Base-by-base conservation (phyloP, 2,329 filamentous ascomycete genomes). In the Cyanodermella asteris region DNA sequence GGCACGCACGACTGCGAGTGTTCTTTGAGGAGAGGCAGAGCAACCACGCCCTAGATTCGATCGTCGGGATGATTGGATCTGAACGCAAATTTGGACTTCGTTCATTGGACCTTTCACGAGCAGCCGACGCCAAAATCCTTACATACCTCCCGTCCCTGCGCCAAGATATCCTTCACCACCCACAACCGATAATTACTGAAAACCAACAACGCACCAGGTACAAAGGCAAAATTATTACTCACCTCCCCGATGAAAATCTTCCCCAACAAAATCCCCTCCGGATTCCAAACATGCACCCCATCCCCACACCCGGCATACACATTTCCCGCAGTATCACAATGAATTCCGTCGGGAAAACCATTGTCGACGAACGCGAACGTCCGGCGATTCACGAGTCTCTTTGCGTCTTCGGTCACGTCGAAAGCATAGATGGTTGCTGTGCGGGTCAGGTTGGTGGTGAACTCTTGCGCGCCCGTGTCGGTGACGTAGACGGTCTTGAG, bases 401-500 rank as follows among this genome's bases (percentile, higher is more conserved):
- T 29, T 9, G 27, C 16, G 13, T 23, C 12, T 14, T 26, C 21
- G 22, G 29, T 27, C 5, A 31, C 17, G 16, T 25, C 28, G 23
- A 36, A 41, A 6, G 39, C 39, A 25, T 36, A 36, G 7, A 36
- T 28, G 10, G 32, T 34, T 3, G 34, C 28, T 4, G 34, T 20
- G 13, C 34, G 34, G 5, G 22, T 22, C 5, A 24, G 31, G 11
- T 30, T 28, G 11, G 18, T 28, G n/a, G 16, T 19, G 21, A 29
- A 24, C 20, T 32, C 26, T 17, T 32, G 32, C 17, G 34, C 32
- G 17, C 32, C 34, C 4, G 34, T 36, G 20, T 36, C 34, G 0
- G 53, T 50, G 14, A 62, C 37, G 29, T 61, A 62, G 3, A 55
- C 27, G 1, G 41, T 50, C 5, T 31, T 32, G 22, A 44, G 47